Base-by-base conservation (phyloP, 2,329 filamentous ascomycete genomes). In the Sarocladium kiliense region DNA sequence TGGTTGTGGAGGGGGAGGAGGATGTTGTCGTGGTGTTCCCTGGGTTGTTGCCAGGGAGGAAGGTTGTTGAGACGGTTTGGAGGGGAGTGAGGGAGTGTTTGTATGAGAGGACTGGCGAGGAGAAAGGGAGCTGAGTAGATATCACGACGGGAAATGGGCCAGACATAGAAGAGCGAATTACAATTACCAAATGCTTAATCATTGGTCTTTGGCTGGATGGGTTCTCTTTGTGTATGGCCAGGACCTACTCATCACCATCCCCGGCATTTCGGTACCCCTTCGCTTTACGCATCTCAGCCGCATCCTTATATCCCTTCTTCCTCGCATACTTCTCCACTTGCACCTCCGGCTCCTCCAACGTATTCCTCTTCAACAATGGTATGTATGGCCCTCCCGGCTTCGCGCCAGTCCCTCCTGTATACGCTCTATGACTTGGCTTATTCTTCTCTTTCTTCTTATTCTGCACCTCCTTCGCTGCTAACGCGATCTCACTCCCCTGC, bases 21-120 rank as follows among this genome's bases (percentile, higher is more conserved):
- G 87, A 94, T 61, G 81, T 96, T 3, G 89, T 97, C 0, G 93
- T 99, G n/a, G 91, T 97, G 2, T 99, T 99, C 68, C 93, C 93
- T 2, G 81, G 80, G 56, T 71, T 96, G 60, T 68, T 97, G 58
- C 94, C 94, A 0, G 74, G 84, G 56, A 76, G 89, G 55, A 78
- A 76, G 50, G 87, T 96, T 55, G 77, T 97, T 26, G 91, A 97
- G 74, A 81, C 84, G 62, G 93, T 97, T 2, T 97, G 94, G 94
- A 85, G 91, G 63, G 93, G 91, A 1, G 84, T 87, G 2, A 82
- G 89, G 61, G 85, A 82, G 56, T 96, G 92, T 71, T 74, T 99
- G 58, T 95, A 91, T 68, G 91, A 73, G 58, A 60, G 61, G 39
- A 64, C 64, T 58, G 63, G 59, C 25, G 69, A 71, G 53, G 68